phyloP scores from a whole-genome alignment of 352 stramenopile species.

The Globisporangium iwayamae region DNA sequence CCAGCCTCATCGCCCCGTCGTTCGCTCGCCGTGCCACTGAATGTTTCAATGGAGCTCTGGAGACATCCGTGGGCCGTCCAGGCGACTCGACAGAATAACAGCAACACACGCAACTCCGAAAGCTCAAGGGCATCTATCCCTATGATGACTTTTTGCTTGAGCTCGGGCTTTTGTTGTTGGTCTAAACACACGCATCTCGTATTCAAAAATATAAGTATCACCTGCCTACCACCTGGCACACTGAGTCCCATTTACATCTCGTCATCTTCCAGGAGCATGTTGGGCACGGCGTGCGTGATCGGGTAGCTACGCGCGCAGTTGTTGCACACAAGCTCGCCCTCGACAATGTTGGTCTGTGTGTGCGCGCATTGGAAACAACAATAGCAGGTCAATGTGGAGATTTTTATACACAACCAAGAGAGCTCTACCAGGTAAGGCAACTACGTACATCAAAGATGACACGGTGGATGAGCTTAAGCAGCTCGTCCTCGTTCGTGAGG shows the following conservation, averaged over 20 bases:
- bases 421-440: not conserved
- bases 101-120: no score
- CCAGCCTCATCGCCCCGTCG: no score
- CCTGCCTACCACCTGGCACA: not conserved
- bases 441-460: slow-evolving; percentile 77
- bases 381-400: not conserved
- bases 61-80: no score
- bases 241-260: slow-evolving; percentile 41
- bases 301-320: slow-evolving; percentile 80
- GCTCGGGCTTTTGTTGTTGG: not conserved
- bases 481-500: slow-evolving; percentile 51
- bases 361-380: not conserved
- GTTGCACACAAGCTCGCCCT: slow-evolving; percentile 82
- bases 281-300: slow-evolving; percentile 76
- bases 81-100: no score
- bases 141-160: no score
- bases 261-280: slow-evolving; percentile 86
- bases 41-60: no score
- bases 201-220: not conserved
- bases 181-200: slow-evolving; percentile 1
- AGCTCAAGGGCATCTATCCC: no score
- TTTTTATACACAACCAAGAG: not conserved
- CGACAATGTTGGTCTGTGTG: slow-evolving; percentile 78
- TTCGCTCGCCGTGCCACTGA: no score
- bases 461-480: slow-evolving; percentile 73